phyloP scores from a whole-genome alignment of 2,329 filamentous ascomycete species.

The Eurotiales sp. region DNA sequence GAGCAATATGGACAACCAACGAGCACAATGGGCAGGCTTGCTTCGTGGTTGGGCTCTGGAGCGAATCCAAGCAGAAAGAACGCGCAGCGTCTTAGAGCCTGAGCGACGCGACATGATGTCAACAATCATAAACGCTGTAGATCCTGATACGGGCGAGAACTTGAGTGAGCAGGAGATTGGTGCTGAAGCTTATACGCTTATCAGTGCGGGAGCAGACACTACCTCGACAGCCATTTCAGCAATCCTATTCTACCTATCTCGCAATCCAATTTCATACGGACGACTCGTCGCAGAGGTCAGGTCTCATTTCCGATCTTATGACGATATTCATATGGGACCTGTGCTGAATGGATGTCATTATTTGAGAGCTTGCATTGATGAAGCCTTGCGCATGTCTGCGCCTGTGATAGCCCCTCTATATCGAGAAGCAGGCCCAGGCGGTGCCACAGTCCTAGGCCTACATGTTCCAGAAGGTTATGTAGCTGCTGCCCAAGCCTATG shows the following conservation, averaged over 20 bases:
- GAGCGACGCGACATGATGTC: constrained; percentile 7
- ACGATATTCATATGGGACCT: not conserved
- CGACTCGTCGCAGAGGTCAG: not conserved
- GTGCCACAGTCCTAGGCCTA: not conserved
- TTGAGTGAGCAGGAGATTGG: not conserved
- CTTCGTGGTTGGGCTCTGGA: constrained; percentile 9
- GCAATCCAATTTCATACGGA: not conserved
- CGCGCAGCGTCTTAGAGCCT: not conserved
- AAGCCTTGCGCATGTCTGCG: constrained; percentile 2
- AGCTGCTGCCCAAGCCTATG: not conserved
- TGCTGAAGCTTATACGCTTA: constrained; percentile 2
- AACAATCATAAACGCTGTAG: constrained; percentile 6
- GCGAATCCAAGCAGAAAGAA: constrained; percentile 7
- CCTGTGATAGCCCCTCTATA: constrained; percentile 3
- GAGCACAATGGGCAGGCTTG: constrained; percentile 8
- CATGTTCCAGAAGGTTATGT: constrained; percentile 6
- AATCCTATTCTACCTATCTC: constrained; percentile 7
- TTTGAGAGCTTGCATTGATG: constrained; percentile 8
- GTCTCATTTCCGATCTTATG: not conserved
- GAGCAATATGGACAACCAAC: constrained; percentile 2
- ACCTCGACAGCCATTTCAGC: constrained; percentile 4
- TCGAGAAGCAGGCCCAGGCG: constrained; percentile 7
- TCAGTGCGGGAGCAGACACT: constrained; percentile 7
- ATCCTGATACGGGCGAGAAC: constrained; percentile 6
- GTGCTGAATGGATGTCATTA: not conserved